Conservation (phyloP, 2,329 filamentous ascomycete species). For the Fusarium lyarnte region DNA sequence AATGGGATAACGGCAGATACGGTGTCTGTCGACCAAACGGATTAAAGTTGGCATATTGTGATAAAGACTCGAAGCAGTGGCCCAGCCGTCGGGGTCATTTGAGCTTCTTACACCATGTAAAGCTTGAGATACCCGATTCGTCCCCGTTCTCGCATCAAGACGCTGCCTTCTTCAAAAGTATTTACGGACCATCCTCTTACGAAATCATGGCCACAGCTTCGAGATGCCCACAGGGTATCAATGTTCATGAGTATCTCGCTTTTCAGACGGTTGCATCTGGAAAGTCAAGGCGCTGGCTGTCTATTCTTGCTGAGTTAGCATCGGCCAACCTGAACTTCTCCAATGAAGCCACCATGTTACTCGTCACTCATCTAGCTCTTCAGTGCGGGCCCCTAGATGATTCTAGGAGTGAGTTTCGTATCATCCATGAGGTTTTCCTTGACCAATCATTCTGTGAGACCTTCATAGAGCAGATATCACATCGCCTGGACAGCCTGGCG, state of each 20-base stretch:
- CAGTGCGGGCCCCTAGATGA: slow-evolving; percentile 61
- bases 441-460: slow-evolving; percentile 60
- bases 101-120: slow-evolving; percentile 35
- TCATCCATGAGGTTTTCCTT: slow-evolving; percentile 59
- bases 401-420: slow-evolving; percentile 47
- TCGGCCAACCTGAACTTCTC: slow-evolving; percentile 69
- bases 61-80: slow-evolving; percentile 26
- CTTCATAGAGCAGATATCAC: slow-evolving; percentile 58
- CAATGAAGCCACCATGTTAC: slow-evolving; percentile 59
- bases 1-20: slow-evolving; percentile 42
- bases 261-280: slow-evolving; percentile 61
- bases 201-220: slow-evolving; percentile 61
- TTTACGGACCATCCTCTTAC: slow-evolving; percentile 62
- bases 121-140: slow-evolving; percentile 31
- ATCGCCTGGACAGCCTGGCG: slow-evolving; percentile 55
- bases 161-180: slow-evolving; percentile 12
- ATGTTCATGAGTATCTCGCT: slow-evolving; percentile 63
- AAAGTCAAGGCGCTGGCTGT: slow-evolving; percentile 58
- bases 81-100: slow-evolving; percentile 27
- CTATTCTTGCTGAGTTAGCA: slow-evolving; percentile 60
- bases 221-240: slow-evolving; percentile 58
- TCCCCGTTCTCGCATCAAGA: slow-evolving; percentile 34
- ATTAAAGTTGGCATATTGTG: slow-evolving; percentile 33
- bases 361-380: slow-evolving; percentile 61
- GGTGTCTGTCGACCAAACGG: slow-evolving; percentile 41